A percentile compares a stretch with the other conserved stretches of the same genome.
These are phyloP conservation scores for Podospora pseudocomata DNA, from an alignment of 495 filamentous ascomycete genomes.

Conservation along the genomic window DNA sequence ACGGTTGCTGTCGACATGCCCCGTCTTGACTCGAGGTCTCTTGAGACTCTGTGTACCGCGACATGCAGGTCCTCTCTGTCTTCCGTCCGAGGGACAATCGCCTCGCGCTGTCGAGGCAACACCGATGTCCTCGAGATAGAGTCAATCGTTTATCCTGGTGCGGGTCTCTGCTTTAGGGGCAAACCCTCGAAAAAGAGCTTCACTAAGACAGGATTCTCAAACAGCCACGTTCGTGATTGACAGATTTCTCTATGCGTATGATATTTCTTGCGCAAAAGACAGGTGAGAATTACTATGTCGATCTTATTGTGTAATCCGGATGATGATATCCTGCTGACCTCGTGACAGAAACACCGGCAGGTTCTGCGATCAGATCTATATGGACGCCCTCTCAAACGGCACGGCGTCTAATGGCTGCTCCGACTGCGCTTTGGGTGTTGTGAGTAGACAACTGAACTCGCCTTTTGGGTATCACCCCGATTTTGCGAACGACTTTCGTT, in stretches of 20 bases:
- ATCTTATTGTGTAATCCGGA: background rate
- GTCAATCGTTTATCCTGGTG: too few species aligned
- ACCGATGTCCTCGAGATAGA: too few species aligned
- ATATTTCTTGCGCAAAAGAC: background rate
- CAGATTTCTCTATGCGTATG: background rate
- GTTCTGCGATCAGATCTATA: background rate
- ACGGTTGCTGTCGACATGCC: too few species aligned
- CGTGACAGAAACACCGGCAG: background rate
- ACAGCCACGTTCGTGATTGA: background rate
- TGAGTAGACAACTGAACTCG: background rate
- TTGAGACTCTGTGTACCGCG: too few species aligned
- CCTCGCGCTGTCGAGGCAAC: too few species aligned
- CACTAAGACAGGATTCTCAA: background rate
- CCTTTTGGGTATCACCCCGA: background rate
- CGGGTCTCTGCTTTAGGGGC: background rate
- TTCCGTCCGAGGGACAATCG: too few species aligned
- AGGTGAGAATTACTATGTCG: background rate
- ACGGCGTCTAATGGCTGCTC: background rate
- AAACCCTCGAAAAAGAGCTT: background rate
- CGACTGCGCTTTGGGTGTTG: background rate
- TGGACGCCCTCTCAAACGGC: background rate
- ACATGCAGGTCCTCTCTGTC: too few species aligned
- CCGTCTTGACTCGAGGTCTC: too few species aligned
- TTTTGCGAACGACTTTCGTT: background rate
- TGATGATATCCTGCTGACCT: background rate